Evolutionary conservation across 305 asterid species (phyloP).

Genomic region (Fraxinus angustifolia): DNA sequence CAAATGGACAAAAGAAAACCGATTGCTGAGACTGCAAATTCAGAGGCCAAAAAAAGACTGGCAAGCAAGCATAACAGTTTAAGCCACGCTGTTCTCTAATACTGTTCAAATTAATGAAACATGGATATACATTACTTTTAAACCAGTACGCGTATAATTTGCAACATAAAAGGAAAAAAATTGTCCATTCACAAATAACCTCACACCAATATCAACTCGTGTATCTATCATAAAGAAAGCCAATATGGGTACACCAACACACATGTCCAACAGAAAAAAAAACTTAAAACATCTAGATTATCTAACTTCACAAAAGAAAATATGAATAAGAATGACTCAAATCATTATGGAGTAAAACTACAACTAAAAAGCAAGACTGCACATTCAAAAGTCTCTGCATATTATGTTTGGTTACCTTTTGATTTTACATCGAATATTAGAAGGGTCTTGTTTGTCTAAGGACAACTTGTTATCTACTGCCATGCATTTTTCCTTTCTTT

Average conservation of each 20-base stretch:
- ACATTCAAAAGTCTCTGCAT: neutral
- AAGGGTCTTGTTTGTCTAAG: neutral
- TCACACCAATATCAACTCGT: neutral
- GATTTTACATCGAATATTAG: neutral
- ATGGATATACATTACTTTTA: neutral
- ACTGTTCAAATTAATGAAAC: slow-evolving; percentile 10
- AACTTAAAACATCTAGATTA: neutral
- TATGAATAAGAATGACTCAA: neutral
- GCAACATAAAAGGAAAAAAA: neutral
- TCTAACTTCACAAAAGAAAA: neutral
- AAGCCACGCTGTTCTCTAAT: neutral
- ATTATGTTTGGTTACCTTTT: neutral
- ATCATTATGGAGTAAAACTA: neutral
- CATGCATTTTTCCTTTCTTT: neutral
- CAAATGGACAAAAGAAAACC: slow-evolving; percentile 30
- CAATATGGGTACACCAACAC: neutral
- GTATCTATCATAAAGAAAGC: neutral
- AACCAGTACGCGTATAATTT: slow-evolving; percentile 7
- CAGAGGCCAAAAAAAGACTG: slow-evolving; percentile 4
- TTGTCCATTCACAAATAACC: slow-evolving; percentile 12
- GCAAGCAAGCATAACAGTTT: slow-evolving; percentile 2
- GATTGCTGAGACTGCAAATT: slow-evolving; percentile 26
- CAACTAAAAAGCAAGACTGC: neutral
- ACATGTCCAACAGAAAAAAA: neutral
- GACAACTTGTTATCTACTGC: neutral